Evolutionary conservation across 2,329 filamentous ascomycete genomes (phyloP).

Genomic region (Ramichloridium luteum): DNA sequence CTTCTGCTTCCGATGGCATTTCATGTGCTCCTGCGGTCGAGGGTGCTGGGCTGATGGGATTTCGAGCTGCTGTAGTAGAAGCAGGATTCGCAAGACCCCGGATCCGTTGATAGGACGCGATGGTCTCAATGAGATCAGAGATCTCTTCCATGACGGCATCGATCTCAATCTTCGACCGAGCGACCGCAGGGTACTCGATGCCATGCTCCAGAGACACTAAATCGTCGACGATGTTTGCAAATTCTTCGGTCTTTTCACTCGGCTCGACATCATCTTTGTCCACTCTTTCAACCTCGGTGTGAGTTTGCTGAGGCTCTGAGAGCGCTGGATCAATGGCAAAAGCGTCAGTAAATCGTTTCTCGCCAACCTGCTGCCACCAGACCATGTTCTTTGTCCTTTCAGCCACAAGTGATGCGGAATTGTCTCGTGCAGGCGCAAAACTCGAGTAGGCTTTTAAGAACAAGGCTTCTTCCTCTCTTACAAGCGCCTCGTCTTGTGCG

Average conservation of each 20-base stretch:
- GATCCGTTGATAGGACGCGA: slow-evolving; percentile 68
- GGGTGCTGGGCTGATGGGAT: slow-evolving; percentile 48
- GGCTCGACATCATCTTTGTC: slow-evolving; percentile 5
- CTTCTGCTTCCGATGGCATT: slow-evolving; percentile 50
- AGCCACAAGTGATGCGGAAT: slow-evolving; percentile 57
- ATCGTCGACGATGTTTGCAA: slow-evolving; percentile 19
- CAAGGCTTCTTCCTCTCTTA: slow-evolving; percentile 55
- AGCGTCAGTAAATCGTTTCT: slow-evolving; percentile 48
- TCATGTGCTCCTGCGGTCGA: slow-evolving; percentile 37
- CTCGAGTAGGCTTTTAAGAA: slow-evolving; percentile 69
- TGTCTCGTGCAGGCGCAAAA: slow-evolving; percentile 65
- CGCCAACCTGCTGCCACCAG: slow-evolving; percentile 65
- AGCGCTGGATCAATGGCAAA: slow-evolving; percentile 43
- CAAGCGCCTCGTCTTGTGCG: slow-evolving; percentile 29
- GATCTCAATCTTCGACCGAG: slow-evolving; percentile 24
- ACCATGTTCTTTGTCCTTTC: slow-evolving; percentile 54
- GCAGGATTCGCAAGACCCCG: slow-evolving; percentile 57
- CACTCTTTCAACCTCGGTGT: slow-evolving; percentile 27
- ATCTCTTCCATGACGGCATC: slow-evolving; percentile 53
- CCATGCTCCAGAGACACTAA: slow-evolving; percentile 11
- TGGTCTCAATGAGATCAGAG: slow-evolving; percentile 62
- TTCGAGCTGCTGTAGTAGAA: slow-evolving; percentile 14
- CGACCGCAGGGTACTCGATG: slow-evolving; percentile 10
- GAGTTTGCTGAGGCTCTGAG: slow-evolving; percentile 17
- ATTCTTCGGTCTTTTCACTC: slow-evolving; percentile 10